Percentiles rank a stretch among this genome's conserved stretches.
Conservation (phyloP, 2,329 filamentous ascomycete species). For the Exophiala oligosperma region DNA sequence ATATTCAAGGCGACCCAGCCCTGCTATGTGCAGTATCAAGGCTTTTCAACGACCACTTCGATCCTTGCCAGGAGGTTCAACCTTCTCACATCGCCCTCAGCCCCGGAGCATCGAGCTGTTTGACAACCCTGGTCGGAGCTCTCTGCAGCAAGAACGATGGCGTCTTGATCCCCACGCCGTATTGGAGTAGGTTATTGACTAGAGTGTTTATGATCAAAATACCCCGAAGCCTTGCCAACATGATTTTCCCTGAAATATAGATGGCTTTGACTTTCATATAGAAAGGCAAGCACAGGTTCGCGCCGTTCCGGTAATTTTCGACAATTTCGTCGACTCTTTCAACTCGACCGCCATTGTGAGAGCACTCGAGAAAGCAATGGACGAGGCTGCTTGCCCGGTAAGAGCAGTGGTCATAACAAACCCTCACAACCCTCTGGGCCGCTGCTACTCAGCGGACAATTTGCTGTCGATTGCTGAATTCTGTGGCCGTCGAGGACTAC, state of each 20-base stretch:
- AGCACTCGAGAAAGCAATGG: slow-evolving; percentile 4
- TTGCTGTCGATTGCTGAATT: slow-evolving; percentile 46
- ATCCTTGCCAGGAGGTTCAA: slow-evolving; percentile 15
- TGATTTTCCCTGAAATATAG: not conserved
- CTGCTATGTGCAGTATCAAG: slow-evolving; percentile 1
- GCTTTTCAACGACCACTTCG: slow-evolving; percentile 25
- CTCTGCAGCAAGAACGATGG: slow-evolving; percentile 25
- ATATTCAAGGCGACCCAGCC: not conserved
- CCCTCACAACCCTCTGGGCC: slow-evolving; percentile 53
- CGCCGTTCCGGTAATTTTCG: not conserved
- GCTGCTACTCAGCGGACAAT: slow-evolving; percentile 43
- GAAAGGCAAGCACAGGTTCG: not conserved
- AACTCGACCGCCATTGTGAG: not conserved
- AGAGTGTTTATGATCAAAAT: not conserved
- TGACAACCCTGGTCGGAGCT: slow-evolving; percentile 21
- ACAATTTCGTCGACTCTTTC: not conserved
- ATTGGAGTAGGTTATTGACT: slow-evolving; percentile 24
- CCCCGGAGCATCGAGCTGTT: slow-evolving; percentile 21
- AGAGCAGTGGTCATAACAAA: slow-evolving; percentile 50
- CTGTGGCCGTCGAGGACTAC: slow-evolving; percentile 50
- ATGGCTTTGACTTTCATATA: slow-evolving; percentile 5
- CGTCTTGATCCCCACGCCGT: slow-evolving; percentile 22
- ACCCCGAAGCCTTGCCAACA: not conserved
- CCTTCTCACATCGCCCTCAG: slow-evolving; percentile 11
- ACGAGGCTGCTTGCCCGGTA: slow-evolving; percentile 29